Base-by-base conservation (phyloP, 495 filamentous ascomycete species). In the Xanthoparmelia taractica region DNA sequence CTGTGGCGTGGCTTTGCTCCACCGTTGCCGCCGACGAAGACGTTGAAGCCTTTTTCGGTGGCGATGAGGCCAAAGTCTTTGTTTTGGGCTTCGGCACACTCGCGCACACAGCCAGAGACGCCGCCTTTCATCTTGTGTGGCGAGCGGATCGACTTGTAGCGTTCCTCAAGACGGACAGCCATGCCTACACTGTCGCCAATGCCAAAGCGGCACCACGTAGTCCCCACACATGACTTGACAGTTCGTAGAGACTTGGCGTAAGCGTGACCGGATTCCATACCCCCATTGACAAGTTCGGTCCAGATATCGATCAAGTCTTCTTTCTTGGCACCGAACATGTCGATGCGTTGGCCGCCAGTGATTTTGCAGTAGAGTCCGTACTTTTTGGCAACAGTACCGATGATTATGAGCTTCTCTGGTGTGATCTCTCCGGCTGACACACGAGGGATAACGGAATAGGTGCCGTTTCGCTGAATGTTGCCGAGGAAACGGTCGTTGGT, bases 31-130 rank as follows among this genome's bases (percentile, higher is more conserved):
- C 82, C 92, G 2, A 97, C 91, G 70, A 91, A 96, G 72, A 97
- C 86, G 73, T 96, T 97, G 82, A 89, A 97, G 29, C 93, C 93
- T 64, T 95, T 96, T 61, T 96, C 92, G 0, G 90, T 94, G 25
- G 93, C 91, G 54, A 96, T 96, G 41, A 96, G 85, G 25, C 93
- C 93, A 69, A 97, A 97, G 72, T 97, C 92, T 71, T 97, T 96
- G 71, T 89, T 96, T 71, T 96, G 93, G 17, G 93, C 93, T 74
- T 97, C 93, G 12, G 93, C 93, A 66, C 93, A 97, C 72, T 97
- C 93, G 63, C 93, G 78, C 31, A 96, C 91, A 69, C 93, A 97
- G 34, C 93, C 93, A 60, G 87, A 91, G 5, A 97, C 92, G 58
- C 88, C 93, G 10, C 87, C 91, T 74, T 97, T 97, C 74, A 97